A percentile compares a stretch with the other conserved stretches of the same genome.
These are phyloP conservation scores for Fragaria nilgerrensis DNA, from an alignment of 306 rosid species.

Conservation along the genomic window DNA sequence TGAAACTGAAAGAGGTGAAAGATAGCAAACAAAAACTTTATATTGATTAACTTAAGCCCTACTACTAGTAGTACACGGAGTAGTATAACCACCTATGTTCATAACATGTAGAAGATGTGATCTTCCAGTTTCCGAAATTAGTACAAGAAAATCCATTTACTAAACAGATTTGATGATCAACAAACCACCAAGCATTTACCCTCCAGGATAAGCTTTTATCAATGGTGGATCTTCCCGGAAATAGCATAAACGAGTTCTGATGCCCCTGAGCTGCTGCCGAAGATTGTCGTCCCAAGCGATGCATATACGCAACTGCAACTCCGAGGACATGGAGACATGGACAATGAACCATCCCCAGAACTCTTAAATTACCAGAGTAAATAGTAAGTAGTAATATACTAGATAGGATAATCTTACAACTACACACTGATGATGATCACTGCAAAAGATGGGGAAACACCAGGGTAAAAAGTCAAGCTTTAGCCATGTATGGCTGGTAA, in stretches of 20 bases:
- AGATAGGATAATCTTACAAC: constrained; percentile 52
- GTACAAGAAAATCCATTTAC: constrained; percentile 44
- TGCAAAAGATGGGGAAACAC: constrained; percentile 33
- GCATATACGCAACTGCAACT: neutral
- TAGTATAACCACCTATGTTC: constrained; percentile 54
- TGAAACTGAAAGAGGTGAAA: constrained; percentile 18
- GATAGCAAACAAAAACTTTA: constrained; percentile 39
- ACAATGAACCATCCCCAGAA: constrained; percentile 22
- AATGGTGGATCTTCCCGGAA: constrained; percentile 39
- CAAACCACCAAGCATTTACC: constrained; percentile 37
- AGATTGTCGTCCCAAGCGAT: constrained; percentile 21
- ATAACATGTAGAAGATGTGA: constrained; percentile 38
- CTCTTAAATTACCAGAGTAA: constrained; percentile 36
- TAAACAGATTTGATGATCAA: constrained; percentile 31
- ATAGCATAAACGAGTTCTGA: constrained; percentile 39
- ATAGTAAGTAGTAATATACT: constrained; percentile 30
- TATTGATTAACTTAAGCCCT: constrained; percentile 33
- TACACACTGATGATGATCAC: constrained; percentile 49
- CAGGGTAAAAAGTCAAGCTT: constrained; percentile 57
- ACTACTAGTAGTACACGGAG: constrained; percentile 28
- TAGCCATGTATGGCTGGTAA: constrained; percentile 60
- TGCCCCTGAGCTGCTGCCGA: constrained; percentile 36
- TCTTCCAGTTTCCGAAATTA: constrained; percentile 42
- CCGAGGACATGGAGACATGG: neutral
- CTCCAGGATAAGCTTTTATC: constrained; percentile 32